phyloP scores from a whole-genome alignment of 208 protist species.

The Leptomonas pyrrhocoris region DNA sequence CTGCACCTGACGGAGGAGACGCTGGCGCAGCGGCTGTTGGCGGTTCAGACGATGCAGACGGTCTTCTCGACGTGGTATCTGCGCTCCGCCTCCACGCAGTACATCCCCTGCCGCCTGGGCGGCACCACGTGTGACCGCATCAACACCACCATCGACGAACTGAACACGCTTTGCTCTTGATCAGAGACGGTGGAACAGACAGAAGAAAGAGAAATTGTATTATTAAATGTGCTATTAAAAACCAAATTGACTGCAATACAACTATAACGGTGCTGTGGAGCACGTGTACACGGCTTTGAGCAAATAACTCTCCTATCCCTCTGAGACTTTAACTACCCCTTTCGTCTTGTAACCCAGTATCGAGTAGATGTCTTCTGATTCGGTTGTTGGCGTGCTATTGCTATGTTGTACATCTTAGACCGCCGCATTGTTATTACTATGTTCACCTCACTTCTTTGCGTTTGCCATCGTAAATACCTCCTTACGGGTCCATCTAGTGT shows the following conservation, averaged over 20 bases:
- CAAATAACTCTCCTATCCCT: too few relatives aligned
- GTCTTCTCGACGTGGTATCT: slow-evolving; percentile 44
- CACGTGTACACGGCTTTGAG: too few relatives aligned
- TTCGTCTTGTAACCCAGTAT: too few relatives aligned
- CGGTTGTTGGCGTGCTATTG: too few relatives aligned
- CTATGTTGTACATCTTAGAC: too few relatives aligned
- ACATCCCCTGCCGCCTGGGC: slow-evolving; percentile 42
- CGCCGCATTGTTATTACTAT: too few relatives aligned
- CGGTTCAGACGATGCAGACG: slow-evolving; percentile 34
- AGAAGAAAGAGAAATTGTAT: background rate
- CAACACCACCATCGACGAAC: slow-evolving; percentile 34
- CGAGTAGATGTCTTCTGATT: too few relatives aligned
- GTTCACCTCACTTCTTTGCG: too few relatives aligned
- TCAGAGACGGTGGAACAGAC: background rate
- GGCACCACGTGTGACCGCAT: slow-evolving; percentile 39
- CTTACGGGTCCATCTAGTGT: too few relatives aligned
- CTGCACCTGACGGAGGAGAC: slow-evolving; percentile 1
- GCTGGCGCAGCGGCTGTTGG: slow-evolving; percentile 32
- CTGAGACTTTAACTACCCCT: too few relatives aligned
- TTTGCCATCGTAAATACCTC: too few relatives aligned
- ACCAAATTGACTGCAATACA: background rate
- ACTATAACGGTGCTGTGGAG: too few relatives aligned
- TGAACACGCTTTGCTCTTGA: slow-evolving; percentile 24
- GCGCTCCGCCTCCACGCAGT: slow-evolving; percentile 35
- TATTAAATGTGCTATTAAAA: background rate